These are phyloP conservation scores for Corinectria fuckeliana DNA, from an alignment of 2,329 filamentous ascomycete species.

Conservation along the genomic window DNA sequence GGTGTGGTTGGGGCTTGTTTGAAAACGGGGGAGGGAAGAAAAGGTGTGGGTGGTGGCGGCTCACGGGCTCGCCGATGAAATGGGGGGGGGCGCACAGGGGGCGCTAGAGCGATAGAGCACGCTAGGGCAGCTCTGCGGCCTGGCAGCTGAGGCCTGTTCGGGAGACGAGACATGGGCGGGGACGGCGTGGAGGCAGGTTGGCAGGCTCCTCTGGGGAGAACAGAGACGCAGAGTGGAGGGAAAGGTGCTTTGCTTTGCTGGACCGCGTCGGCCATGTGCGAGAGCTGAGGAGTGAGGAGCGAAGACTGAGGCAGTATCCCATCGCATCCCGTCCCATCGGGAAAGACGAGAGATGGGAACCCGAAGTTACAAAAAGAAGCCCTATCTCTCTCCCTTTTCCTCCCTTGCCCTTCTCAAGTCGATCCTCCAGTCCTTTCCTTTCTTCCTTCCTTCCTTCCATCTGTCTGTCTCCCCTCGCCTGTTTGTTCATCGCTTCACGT, in stretches of 20 bases:
- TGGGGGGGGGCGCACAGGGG: slow-evolving; percentile 16
- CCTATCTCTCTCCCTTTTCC: not conserved
- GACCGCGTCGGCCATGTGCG: slow-evolving; percentile 19
- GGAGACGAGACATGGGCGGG: not conserved
- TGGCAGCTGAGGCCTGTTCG: slow-evolving; percentile 33
- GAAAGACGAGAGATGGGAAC: not conserved
- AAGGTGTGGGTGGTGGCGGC: slow-evolving; percentile 7
- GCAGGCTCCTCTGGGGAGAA: no score
- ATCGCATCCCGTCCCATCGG: no score
- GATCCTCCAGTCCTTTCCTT: not conserved
- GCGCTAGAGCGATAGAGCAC: slow-evolving; percentile 15
- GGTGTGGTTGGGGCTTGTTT: not conserved
- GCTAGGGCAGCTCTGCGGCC: slow-evolving; percentile 32
- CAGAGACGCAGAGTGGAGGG: not conserved
- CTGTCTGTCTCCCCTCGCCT: no score
- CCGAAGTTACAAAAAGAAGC: slow-evolving; percentile 1
- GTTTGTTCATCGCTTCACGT: no score
- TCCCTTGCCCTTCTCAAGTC: no score
- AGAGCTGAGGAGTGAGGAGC: not conserved
- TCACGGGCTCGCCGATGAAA: slow-evolving; percentile 21
- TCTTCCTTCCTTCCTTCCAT: not conserved
- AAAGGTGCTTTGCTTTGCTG: slow-evolving; percentile 1
- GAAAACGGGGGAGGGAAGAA: no score
- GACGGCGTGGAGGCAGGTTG: not conserved
- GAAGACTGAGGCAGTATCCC: not conserved